Base-by-base conservation (phyloP, 345 rosid species). In the Aquilaria malaccensis region DNA sequence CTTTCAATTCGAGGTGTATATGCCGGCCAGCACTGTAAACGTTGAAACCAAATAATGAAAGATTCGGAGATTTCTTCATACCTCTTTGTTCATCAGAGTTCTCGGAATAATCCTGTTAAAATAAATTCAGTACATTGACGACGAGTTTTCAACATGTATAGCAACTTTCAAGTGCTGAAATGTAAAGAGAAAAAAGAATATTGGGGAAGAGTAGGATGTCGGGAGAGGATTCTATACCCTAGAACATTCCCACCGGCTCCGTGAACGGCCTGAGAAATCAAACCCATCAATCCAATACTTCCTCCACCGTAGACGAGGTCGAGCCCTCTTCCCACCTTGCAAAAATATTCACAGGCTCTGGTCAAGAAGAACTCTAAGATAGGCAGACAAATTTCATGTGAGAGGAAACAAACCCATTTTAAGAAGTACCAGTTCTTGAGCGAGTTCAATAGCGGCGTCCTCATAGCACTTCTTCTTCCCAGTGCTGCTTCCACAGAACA, bases 281-380 rank as follows among this genome's bases (percentile, higher is more conserved):
- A 73, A 65, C 98, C 98, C 98, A 93, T 93, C 13, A 93, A 79
- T 50, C 96, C 98, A 71, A 85, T 80, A 59, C 98, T 92, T 14
- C 98, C 98, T 62, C 98, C 98, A 46, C 97, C 98, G 64, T 89
- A 93, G 33, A 93, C 97, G 68, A 93, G 97, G 70, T 85, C 86
- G 74, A 87, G 56, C 67, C 85, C 83, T 65, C 76, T 93, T 29
- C 64, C 77, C 56, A 93, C 85, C 98, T 89, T 52, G 47, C 41
- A 41, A 50, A 52, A 63, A 65, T 31, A 46, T 30, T 3, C 30
- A 22, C 22, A 22, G 22, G 22, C 22, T 22, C 59, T 41, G 9
- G 59, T 54, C 11, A 49, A 11, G 13, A 41, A 30, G 11, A 50
- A 41, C 12, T 10, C 52, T 13, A 59, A 57, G 52, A 64, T 22